Evolutionary conservation across 176 grass and related monocot genomes (phyloP).

Genomic region (Poa pratensis): DNA sequence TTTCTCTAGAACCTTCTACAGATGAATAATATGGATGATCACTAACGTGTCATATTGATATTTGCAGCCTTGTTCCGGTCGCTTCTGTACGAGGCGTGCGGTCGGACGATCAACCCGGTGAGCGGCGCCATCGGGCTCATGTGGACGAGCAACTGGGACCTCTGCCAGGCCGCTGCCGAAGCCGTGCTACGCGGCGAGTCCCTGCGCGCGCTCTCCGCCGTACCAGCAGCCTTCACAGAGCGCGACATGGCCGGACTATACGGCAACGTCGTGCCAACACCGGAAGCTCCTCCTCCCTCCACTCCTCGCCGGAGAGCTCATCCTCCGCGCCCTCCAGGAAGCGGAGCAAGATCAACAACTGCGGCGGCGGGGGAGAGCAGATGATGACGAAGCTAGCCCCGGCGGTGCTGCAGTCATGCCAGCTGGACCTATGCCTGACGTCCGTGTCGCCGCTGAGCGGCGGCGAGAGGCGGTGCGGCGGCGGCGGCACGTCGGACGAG

Average conservation of each 20-base stretch:
- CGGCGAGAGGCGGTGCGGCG: constrained; percentile 21
- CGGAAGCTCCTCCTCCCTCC: constrained; percentile 12
- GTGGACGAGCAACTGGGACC: constrained; percentile 82
- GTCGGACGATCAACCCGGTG: constrained; percentile 79
- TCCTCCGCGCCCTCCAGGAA: constrained; percentile 44
- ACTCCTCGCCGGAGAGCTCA: constrained; percentile 45
- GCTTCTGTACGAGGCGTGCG: constrained; percentile 81
- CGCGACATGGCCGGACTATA: constrained; percentile 57
- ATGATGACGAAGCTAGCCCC: background rate
- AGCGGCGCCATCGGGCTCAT: constrained; percentile 76
- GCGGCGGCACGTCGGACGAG: constrained; percentile 56
- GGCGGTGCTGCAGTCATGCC: constrained; percentile 41
- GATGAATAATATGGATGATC: background rate
- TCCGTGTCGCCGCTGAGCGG: constrained; percentile 30
- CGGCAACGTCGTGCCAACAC: constrained; percentile 40
- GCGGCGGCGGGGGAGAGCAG: background rate
- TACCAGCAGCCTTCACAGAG: constrained; percentile 49
- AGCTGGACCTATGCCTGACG: constrained; percentile 74
- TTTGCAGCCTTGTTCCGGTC: constrained; percentile 71
- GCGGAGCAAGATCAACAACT: constrained; percentile 17
- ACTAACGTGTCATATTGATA: background rate
- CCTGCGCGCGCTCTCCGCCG: constrained; percentile 49
- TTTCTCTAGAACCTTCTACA: background rate
- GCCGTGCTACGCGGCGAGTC: constrained; percentile 67
- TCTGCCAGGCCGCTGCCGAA: constrained; percentile 78